phyloP scores from a whole-genome alignment of 2,329 filamentous ascomycete species.

The Neonectria punicea region DNA sequence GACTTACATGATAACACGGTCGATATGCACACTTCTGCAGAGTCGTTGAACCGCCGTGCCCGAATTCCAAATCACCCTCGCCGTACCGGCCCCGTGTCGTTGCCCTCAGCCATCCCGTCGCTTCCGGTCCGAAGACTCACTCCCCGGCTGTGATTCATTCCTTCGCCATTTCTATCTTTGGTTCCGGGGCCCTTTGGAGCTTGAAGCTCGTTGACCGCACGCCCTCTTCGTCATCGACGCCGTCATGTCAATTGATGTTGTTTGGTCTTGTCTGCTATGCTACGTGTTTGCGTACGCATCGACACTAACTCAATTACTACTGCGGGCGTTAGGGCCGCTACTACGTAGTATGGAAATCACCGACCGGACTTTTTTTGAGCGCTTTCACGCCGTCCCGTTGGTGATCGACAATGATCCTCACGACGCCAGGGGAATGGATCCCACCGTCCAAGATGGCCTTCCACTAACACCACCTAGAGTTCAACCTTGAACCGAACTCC shows the following conservation, averaged over 20 bases:
- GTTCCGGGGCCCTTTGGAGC: neutral
- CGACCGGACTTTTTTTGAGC: neutral
- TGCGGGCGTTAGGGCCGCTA: neutral
- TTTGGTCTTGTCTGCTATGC: neutral
- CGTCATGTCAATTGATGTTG: neutral
- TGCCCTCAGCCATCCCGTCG: neutral
- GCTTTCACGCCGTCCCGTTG: neutral
- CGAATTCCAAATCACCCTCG: neutral
- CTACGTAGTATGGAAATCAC: neutral
- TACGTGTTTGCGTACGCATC: neutral
- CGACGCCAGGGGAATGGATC: neutral
- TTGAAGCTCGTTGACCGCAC: neutral
- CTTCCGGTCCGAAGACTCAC: neutral
- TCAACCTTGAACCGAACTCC: neutral
- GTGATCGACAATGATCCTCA: constrained; percentile 1
- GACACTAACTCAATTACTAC: neutral
- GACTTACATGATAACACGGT: neutral
- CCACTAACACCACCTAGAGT: neutral
- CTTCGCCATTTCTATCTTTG: neutral
- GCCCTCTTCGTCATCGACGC: neutral
- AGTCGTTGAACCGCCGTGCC: neutral
- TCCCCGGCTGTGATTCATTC: neutral
- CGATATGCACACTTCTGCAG: neutral
- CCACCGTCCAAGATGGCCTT: neutral
- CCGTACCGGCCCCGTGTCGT: neutral